Evolutionary conservation across 495 filamentous ascomycete genomes (phyloP).

Genomic region (Penicillium paradoxum): DNA sequence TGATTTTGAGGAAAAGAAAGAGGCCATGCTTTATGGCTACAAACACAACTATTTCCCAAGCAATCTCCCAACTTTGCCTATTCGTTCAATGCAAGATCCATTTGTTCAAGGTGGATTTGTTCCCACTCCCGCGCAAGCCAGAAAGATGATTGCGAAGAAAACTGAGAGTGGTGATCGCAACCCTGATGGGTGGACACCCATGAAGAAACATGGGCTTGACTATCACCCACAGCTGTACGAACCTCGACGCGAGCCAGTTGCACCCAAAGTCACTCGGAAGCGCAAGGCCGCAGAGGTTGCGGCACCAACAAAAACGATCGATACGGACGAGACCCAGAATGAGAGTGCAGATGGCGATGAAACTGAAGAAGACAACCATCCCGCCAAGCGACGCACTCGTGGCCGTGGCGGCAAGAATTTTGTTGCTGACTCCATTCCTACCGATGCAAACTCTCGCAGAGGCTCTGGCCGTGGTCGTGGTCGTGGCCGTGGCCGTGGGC

Average conservation of each 20-base stretch:
- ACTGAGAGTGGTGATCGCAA: conserved; percentile 31
- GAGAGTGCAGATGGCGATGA: conserved; percentile 29
- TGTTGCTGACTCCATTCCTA: conserved; percentile 23
- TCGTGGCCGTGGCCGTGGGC: conserved; percentile 34
- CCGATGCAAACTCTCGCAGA: conserved; percentile 14
- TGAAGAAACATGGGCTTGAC: conserved; percentile 32
- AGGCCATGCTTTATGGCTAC: conserved; percentile 41
- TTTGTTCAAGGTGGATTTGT: conserved; percentile 44
- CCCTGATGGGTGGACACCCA: conserved; percentile 35
- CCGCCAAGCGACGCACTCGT: conserved; percentile 35
- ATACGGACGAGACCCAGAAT: conserved; percentile 26
- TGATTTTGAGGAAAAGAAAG: conserved; percentile 40
- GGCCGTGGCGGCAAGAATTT: conserved; percentile 25
- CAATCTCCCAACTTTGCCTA: conserved; percentile 6
- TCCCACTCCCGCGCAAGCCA: conserved; percentile 36
- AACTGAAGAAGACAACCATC: conserved; percentile 26
- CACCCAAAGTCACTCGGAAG: conserved; percentile 46
- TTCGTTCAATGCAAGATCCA: conserved; percentile 34
- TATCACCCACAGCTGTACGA: conserved; percentile 39
- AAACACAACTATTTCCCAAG: conserved; percentile 25
- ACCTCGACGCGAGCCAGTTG: conserved; percentile 48
- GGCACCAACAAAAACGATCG: conserved; percentile 23
- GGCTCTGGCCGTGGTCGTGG: conserved; percentile 47
- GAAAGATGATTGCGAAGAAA: conserved; percentile 37
- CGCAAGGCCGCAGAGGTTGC: conserved; percentile 43